phyloP scores from a whole-genome alignment of 1,284 basidiomycete genomes.

The Apiotrichum veenhuisii region DNA sequence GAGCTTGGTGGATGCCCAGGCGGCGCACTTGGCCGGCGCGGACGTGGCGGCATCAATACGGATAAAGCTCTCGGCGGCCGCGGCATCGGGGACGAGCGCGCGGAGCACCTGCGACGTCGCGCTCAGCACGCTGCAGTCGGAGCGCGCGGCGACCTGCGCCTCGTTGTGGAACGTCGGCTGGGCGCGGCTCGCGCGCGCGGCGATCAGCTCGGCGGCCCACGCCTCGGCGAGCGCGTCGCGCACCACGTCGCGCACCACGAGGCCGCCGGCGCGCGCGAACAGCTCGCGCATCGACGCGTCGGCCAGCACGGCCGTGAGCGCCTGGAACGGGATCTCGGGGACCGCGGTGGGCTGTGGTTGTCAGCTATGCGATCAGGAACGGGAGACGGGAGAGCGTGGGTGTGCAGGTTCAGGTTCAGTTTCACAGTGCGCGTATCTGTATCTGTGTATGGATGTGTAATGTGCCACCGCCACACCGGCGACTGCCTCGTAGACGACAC shows the following conservation, averaged over 20 bases:
- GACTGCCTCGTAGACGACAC: too few relatives aligned
- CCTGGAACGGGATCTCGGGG: constrained; percentile 34
- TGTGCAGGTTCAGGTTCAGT: too few relatives aligned
- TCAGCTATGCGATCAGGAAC: too few relatives aligned
- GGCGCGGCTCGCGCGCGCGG: constrained; percentile 1
- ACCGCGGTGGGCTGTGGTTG: constrained; percentile 6
- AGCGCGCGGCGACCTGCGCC: constrained; percentile 32
- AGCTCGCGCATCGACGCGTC: constrained; percentile 6
- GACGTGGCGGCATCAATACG: constrained; percentile 23
- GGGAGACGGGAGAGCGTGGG: too few relatives aligned
- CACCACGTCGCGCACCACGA: constrained; percentile 43
- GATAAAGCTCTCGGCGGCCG: constrained; percentile 18
- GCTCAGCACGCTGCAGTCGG: constrained; percentile 35
- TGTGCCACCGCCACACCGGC: too few relatives aligned
- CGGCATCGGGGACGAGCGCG: constrained; percentile 16
- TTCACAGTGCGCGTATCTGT: too few relatives aligned
- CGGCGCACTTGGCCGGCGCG: constrained; percentile 9
- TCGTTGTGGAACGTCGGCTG: constrained; percentile 32
- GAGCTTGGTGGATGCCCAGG: constrained; percentile 12
- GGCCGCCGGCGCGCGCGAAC: constrained; percentile 23
- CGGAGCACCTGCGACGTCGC: constrained; percentile 28
- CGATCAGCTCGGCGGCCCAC: constrained; percentile 28
- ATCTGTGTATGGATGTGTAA: too few relatives aligned
- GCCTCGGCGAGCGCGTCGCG: constrained; percentile 33
- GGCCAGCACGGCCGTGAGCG: constrained; percentile 25